Evolutionary conservation across 1,284 basidiomycete species (phyloP).

Genomic region (Crocinoboletus sp.): DNA sequence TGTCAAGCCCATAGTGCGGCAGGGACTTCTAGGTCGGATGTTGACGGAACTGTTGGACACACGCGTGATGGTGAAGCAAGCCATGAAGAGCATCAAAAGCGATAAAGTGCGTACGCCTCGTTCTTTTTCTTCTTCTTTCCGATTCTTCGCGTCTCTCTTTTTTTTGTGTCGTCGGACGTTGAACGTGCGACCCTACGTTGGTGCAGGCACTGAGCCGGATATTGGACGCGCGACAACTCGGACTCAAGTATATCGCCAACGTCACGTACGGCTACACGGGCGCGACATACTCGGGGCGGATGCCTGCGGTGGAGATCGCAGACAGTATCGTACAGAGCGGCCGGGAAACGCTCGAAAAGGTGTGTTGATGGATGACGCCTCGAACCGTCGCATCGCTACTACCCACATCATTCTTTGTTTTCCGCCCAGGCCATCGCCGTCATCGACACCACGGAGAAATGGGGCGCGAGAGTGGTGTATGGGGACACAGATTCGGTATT

Average conservation of each 20-base stretch:
- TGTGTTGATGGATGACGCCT: slow-evolving; percentile 35
- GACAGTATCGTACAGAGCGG: slow-evolving; percentile 98
- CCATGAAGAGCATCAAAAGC: slow-evolving; percentile 75
- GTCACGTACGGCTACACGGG: slow-evolving; percentile 96
- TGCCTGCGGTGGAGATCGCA: slow-evolving; percentile 98
- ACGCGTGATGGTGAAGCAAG: slow-evolving; percentile 96
- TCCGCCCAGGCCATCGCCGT: slow-evolving; percentile 70
- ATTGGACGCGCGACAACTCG: slow-evolving; percentile 84
- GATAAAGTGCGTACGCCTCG: slow-evolving; percentile 58
- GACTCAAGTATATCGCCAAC: slow-evolving; percentile 84
- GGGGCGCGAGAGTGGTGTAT: slow-evolving; percentile 93
- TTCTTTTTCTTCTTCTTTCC: too few species aligned
- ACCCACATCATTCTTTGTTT: background rate
- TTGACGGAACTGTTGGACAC: slow-evolving; percentile 91
- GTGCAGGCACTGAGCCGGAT: slow-evolving; percentile 66
- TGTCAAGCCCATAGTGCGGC: slow-evolving; percentile 81
- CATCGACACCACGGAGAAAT: slow-evolving; percentile 76
- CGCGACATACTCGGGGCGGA: slow-evolving; percentile 91
- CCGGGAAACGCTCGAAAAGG: slow-evolving; percentile 93
- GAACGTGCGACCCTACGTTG: background rate
- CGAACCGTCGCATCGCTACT: background rate
- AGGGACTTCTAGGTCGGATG: slow-evolving; percentile 89
- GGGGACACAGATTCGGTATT: slow-evolving; percentile 99
- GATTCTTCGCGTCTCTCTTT: background rate
- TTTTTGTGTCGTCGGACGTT: too few species aligned